Percentiles rank a stretch among this genome's conserved stretches.
phyloP scores from a whole-genome alignment of 495 filamentous ascomycete species.

The Parathielavia appendiculata region DNA sequence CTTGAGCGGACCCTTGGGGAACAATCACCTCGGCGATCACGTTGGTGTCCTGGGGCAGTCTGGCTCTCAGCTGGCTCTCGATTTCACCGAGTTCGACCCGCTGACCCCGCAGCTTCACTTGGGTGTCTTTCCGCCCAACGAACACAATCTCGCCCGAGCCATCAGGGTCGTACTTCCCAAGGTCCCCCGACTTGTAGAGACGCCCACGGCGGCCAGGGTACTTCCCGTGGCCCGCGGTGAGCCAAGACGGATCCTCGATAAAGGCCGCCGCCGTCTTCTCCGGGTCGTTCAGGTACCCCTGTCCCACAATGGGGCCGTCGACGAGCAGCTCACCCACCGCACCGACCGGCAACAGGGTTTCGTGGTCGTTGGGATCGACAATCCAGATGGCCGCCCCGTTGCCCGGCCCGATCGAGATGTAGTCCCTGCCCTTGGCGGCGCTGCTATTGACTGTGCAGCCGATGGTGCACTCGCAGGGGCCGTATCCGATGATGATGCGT shows the following conservation, averaged over 20 bases:
- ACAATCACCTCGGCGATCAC: conserved; percentile 39
- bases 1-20: conserved; percentile 27
- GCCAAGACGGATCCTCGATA: conserved; percentile 44
- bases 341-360: conserved; percentile 39
- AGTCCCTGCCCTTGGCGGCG: conserved; percentile 37
- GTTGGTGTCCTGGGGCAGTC: conserved; percentile 15
- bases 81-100: conserved; percentile 39
- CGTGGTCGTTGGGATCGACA: conserved; percentile 28
- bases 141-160: conserved; percentile 37
- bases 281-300: conserved; percentile 51
- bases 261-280: conserved; percentile 49
- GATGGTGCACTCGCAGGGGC: conserved; percentile 49
- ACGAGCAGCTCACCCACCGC: conserved; percentile 45
- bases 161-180: conserved; percentile 49
- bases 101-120: conserved; percentile 38
- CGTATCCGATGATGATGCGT: conserved; percentile 49
- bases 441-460: conserved; percentile 44
- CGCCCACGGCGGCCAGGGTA: conserved; percentile 17
- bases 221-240: conserved; percentile 14
- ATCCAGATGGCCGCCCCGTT: conserved; percentile 30
- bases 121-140: conserved; percentile 35
- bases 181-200: conserved; percentile 35
- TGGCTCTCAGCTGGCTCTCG: conserved; percentile 25
- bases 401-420: conserved; percentile 23
- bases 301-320: conserved; percentile 43